Base-by-base conservation (phyloP, 2,329 filamentous ascomycete genomes). In the Penicillium fuscoglaucum region DNA sequence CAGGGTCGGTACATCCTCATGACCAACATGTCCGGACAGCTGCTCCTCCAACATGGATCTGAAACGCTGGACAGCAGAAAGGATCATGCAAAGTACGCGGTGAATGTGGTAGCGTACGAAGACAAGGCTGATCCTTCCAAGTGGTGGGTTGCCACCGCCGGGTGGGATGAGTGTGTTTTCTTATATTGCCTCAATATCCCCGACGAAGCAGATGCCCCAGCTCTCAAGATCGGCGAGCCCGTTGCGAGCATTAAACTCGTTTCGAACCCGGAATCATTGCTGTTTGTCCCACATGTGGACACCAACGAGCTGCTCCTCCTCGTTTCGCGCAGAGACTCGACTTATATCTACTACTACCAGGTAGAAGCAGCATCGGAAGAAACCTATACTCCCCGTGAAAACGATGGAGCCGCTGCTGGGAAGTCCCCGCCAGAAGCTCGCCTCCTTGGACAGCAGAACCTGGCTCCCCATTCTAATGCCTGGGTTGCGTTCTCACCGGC, bases 401-500 rank as follows among this genome's bases (percentile, higher is more conserved):
- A 44, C 10, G 35, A 54, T 12, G 10, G 21, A 35, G 6, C 4
- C 31, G 26, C n/a, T 24, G 35, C 24, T 41, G 15, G 28, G 43
- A 17, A 46, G 21, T 41, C 45, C 12, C 50, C 57, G 2, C 61
- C 59, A 55, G 65, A 73, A 52, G 72, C 79, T 50, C 65, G 67
- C 28, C 73, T 83, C 9, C 72, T 84, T 4, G 84, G 84, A 26
- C 79, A 77, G 58, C 85, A 87, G 63, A 87, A 87, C 61, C 77
- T 87, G 3, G 83, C 85, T 9, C 85, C 85, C 1, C 80, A 85
- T 65, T 85, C 84, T 3, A 87, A 84, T 66, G 79, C 84, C n/a
- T 88, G 86, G 86, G 73, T 86, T 15, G 79, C 83, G 1, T 88
- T 87, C 67, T 85, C 84, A 0, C 85, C 85, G 0, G 82, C 83